Evolutionary conservation across 805 yeast species (phyloP), one percentile per base, ranked within the genome.

Genomic region (Candida namnaoensis): DNA sequence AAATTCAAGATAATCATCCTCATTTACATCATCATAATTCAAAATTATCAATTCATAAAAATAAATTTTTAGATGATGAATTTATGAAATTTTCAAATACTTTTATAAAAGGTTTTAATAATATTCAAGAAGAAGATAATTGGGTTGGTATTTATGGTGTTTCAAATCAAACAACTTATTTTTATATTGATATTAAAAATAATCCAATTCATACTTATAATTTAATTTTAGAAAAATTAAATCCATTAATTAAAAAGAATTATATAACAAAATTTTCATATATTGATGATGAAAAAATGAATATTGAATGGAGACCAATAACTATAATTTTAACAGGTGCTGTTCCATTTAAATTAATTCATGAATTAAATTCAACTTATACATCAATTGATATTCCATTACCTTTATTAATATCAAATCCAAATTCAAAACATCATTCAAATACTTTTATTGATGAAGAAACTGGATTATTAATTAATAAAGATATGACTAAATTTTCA

Each of bases 131-230:
- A 7, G n/a, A 30, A 7, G 10, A 11, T 30, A 7, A 7, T 11
- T 30, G 32, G 32, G 10, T 30, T 30, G 32, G 32, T 11, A 12
- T 30, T 7, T 30, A 7, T 11, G 32, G 32, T 38, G 67, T 71
- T 32, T 71, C 75, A 0, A 67, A 62, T 39, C 59, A 66, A n/a
- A 74, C 86, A 2, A 57, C 80, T 15, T 77, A 72, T 54, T 61
- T 83, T 28, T 77, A 79, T 62, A 65, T 83, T 49, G 91, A 84
- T 57, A 65, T 80, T 50, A 80, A 80, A 52, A 76, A 83, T n/a
- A 58, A 61, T 23, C 64, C 63, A 2, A 52, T 54, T n/a, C 45
- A 49, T 23, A 71, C 80, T 1, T 81, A 74, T 56, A 57, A 61
- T 1, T 56, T 63, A 19, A 59, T 84, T 32, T 60, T 66, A 46